Conservation (phyloP, 163 green algal species). For the Prototheca wickerhamii region DNA sequence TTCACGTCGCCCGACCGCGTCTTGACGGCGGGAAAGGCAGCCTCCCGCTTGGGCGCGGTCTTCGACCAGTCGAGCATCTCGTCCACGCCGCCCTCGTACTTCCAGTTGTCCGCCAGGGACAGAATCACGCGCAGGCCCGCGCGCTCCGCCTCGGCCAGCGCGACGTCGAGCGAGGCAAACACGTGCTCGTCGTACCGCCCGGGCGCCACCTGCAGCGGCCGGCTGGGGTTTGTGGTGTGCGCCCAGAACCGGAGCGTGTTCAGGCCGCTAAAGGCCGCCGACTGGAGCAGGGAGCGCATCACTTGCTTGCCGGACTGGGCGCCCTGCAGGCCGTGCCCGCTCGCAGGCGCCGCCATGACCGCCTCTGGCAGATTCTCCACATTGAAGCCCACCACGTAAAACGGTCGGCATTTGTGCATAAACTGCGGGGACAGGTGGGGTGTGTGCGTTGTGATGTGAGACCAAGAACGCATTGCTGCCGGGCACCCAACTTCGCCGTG, state of each 20-base stretch:
- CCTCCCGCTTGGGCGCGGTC: constrained; percentile 14
- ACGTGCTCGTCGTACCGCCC: constrained; percentile 34
- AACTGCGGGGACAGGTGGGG: too few relatives aligned
- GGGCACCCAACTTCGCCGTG: too few relatives aligned
- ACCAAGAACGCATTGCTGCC: too few relatives aligned
- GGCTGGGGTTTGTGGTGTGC: constrained; percentile 38
- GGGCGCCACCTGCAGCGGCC: constrained; percentile 25
- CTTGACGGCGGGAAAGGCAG: constrained; percentile 10
- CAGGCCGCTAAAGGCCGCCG: constrained; percentile 15
- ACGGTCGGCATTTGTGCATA: constrained; percentile 36
- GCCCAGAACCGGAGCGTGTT: constrained; percentile 44
- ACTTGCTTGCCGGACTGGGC: not conserved
- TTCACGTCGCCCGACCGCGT: constrained; percentile 26
- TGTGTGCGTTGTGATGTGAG: too few relatives aligned
- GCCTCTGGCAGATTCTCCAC: constrained; percentile 38
- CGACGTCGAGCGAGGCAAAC: constrained; percentile 42
- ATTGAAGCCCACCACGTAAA: constrained; percentile 50
- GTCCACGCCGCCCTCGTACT: constrained; percentile 31
- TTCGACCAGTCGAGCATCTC: constrained; percentile 50
- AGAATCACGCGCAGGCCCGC: constrained; percentile 43
- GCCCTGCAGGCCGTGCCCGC: not conserved
- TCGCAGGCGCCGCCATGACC: not conserved
- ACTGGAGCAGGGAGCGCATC: constrained; percentile 22
- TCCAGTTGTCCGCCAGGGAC: constrained; percentile 63
- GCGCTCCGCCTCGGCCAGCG: constrained; percentile 39